A percentile compares a stretch with the other conserved stretches of the same genome.
These are phyloP conservation scores for Pseudocercospora fuligena DNA, from an alignment of 2,329 filamentous ascomycete genomes.

Conservation along the genomic window DNA sequence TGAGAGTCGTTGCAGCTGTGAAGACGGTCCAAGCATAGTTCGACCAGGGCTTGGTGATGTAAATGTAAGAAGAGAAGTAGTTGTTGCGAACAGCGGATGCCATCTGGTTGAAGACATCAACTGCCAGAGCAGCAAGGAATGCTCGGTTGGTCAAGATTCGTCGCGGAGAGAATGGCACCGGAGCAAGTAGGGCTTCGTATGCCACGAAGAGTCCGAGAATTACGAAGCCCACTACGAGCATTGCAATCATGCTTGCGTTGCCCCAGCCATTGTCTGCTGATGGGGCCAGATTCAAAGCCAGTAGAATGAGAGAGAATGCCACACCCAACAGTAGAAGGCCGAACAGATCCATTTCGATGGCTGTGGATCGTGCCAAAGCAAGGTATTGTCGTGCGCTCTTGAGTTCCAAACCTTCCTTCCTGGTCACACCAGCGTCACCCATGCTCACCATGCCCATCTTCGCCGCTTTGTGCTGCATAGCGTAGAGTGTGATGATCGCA, in stretches of 20 bases:
- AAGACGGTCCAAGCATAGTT: slow-evolving; percentile 51
- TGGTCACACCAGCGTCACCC: slow-evolving; percentile 24
- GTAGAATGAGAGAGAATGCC: slow-evolving; percentile 31
- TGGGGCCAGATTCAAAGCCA: slow-evolving; percentile 29
- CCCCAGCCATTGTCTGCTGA: slow-evolving; percentile 29
- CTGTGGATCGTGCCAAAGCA: slow-evolving; percentile 30
- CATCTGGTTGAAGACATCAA: slow-evolving; percentile 28
- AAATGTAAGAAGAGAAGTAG: slow-evolving; percentile 42
- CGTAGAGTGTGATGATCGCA: slow-evolving; percentile 37
- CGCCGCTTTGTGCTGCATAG: slow-evolving; percentile 30
- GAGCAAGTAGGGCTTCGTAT: slow-evolving; percentile 21
- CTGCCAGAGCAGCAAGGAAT: slow-evolving; percentile 28
- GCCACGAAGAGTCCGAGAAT: slow-evolving; percentile 10
- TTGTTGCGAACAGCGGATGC: slow-evolving; percentile 25
- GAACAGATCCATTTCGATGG: slow-evolving; percentile 32
- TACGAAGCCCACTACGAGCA: slow-evolving; percentile 19
- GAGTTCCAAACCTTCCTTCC: slow-evolving; percentile 13
- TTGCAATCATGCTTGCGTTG: slow-evolving; percentile 28
- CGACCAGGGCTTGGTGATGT: slow-evolving; percentile 50
- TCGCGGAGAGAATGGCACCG: slow-evolving; percentile 32
- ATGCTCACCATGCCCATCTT: slow-evolving; percentile 32
- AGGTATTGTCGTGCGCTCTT: not conserved
- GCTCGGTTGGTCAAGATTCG: slow-evolving; percentile 31
- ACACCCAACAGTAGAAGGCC: slow-evolving; percentile 31
- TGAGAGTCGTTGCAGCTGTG: slow-evolving; percentile 47